phyloP scores from a whole-genome alignment of 129 eudicot genomes.

The Pittosporum tobira region DNA sequence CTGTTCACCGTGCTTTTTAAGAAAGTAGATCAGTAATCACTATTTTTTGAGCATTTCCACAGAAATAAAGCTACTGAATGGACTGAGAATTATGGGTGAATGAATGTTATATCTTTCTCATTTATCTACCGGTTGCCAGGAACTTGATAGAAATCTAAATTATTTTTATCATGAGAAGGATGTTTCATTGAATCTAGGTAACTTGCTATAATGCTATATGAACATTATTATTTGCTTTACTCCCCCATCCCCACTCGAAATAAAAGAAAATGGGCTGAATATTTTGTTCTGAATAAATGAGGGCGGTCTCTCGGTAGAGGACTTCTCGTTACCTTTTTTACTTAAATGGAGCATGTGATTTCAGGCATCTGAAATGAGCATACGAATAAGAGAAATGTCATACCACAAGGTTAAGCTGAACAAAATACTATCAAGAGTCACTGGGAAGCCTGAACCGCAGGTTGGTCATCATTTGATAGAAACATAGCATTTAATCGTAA shows the following conservation, averaged over 20 bases:
- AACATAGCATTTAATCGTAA: neutral
- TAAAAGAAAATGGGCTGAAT: neutral
- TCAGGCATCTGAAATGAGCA: constrained; percentile 72
- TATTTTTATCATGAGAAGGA: no score
- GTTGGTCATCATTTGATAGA: constrained; percentile 20
- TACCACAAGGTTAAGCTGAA: constrained; percentile 70
- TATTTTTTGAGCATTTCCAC: neutral
- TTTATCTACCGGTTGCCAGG: no score
- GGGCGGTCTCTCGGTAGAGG: neutral
- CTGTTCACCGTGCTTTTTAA: neutral
- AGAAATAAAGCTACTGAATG: neutral
- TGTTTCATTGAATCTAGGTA: no score
- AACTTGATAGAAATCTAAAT: no score
- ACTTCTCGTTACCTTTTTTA: constrained; percentile 1
- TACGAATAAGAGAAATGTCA: constrained; percentile 65
- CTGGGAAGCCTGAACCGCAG: constrained; percentile 86
- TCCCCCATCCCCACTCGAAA: no score
- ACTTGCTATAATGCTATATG: neutral
- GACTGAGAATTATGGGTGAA: neutral
- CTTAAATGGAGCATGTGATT: constrained; percentile 5
- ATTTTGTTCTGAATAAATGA: neutral
- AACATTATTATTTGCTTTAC: neutral
- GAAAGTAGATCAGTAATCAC: neutral
- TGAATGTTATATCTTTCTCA: neutral
- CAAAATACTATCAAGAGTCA: constrained; percentile 70